A percentile compares a stretch with the other conserved stretches of the same genome.
These are phyloP conservation scores for Macrophomina phaseolina DNA, from an alignment of 2,329 filamentous ascomycete species.

Conservation along the genomic window DNA sequence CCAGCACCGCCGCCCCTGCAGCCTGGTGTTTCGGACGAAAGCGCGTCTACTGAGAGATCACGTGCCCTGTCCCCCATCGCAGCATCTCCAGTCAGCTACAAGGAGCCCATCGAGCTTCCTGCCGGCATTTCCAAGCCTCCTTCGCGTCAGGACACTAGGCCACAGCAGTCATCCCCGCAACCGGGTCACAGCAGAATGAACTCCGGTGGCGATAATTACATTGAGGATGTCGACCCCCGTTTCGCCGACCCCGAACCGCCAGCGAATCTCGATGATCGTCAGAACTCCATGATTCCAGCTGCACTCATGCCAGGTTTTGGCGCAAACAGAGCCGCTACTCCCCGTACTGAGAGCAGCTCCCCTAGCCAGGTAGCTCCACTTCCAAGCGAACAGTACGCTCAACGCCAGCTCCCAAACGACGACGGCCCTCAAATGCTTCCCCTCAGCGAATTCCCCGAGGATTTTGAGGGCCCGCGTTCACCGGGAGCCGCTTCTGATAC, in stretches of 20 bases:
- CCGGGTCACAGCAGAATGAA: slow-evolving; percentile 17
- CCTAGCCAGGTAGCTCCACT: slow-evolving; percentile 32
- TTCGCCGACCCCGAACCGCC: slow-evolving; percentile 64
- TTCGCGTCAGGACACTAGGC: slow-evolving; percentile 20
- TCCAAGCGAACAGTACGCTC: slow-evolving; percentile 33
- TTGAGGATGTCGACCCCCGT: slow-evolving; percentile 90
- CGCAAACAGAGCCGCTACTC: slow-evolving; percentile 32
- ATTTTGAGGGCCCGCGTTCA: slow-evolving; percentile 68
- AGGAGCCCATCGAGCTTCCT: slow-evolving; percentile 39
- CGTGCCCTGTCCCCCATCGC: slow-evolving; percentile 47
- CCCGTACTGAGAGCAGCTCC: slow-evolving; percentile 35
- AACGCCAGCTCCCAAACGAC: slow-evolving; percentile 2
- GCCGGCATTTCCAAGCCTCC: slow-evolving; percentile 39
- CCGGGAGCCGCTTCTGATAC: slow-evolving; percentile 75
- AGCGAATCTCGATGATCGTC: not conserved
- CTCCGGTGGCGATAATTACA: slow-evolving; percentile 64
- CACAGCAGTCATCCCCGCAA: slow-evolving; percentile 27
- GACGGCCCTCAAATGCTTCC: slow-evolving; percentile 24
- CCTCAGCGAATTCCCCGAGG: slow-evolving; percentile 53
- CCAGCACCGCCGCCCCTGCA: slow-evolving; percentile 25
- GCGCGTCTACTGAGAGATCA: slow-evolving; percentile 28
- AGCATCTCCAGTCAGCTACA: slow-evolving; percentile 37
- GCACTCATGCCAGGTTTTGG: slow-evolving; percentile 42
- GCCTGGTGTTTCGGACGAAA: slow-evolving; percentile 18
- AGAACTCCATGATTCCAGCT: slow-evolving; percentile 31